Conservation (phyloP, 1,284 basidiomycete species). For the Ustilago cynodontis region DNA sequence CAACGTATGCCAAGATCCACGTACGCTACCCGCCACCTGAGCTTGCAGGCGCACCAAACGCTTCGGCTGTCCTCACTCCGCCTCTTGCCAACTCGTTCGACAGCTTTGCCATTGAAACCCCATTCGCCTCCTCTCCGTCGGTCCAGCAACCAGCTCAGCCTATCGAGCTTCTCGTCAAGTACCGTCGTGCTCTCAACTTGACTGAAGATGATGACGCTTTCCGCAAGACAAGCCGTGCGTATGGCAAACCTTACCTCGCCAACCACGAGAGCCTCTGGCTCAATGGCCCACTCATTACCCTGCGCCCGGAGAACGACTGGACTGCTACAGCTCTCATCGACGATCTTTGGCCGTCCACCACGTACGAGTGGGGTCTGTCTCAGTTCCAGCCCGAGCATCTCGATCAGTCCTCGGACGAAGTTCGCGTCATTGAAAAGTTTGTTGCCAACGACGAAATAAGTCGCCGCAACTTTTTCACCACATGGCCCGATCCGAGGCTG, state of each 20-base stretch:
- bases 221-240: slow-evolving; percentile 20
- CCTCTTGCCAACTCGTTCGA: slow-evolving; percentile 36
- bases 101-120: slow-evolving; percentile 51
- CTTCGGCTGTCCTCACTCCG: slow-evolving; percentile 16
- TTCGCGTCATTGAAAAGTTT: slow-evolving; percentile 52
- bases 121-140: slow-evolving; percentile 11
- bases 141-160: slow-evolving; percentile 39
- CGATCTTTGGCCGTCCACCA: slow-evolving; percentile 78
- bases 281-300: slow-evolving; percentile 60
- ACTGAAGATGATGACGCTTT: slow-evolving; percentile 24
- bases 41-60: slow-evolving; percentile 33
- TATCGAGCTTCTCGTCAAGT: slow-evolving; percentile 52
- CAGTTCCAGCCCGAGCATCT: slow-evolving; percentile 52
- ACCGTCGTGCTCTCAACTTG: slow-evolving; percentile 34
- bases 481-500: slow-evolving; percentile 72
- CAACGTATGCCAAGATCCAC: slow-evolving; percentile 61
- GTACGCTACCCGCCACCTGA: slow-evolving; percentile 66
- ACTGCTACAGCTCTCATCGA: slow-evolving; percentile 75
- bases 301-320: slow-evolving; percentile 76
- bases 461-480: slow-evolving; percentile 72
- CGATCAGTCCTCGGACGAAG: slow-evolving; percentile 42
- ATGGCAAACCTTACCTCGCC: slow-evolving; percentile 35
- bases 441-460: slow-evolving; percentile 43
- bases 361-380: slow-evolving; percentile 78
- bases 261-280: slow-evolving; percentile 64